Evolutionary conservation across 345 rosid species (phyloP), one percentile per base, ranked within the genome.

Genomic region (Pistacia integerrima): DNA sequence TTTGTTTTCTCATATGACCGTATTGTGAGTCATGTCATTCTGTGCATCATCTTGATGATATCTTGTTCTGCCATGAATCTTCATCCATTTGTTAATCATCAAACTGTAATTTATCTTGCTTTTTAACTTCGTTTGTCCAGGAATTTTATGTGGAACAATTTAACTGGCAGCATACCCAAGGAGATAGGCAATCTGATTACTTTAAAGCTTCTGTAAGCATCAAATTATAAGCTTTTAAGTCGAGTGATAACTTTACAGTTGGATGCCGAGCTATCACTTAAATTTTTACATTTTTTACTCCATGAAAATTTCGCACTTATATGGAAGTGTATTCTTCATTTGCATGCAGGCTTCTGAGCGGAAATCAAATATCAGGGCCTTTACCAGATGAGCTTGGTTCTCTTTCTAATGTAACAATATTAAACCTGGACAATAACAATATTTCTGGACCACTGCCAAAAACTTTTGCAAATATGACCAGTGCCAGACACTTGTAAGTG

Each of bases 61-160:
- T 41, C 46, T 41, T 6, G 46, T 6, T 7, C 9, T 41, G 46
- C 8, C 8, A 6, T 71, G 20, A 46, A 14, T 59, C 55, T 72
- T 16, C 30, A 44, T 13, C 22, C 56, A 38, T 70, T 36, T 70
- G 36, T 55, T 46, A 64, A 13, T 18, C 3, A 52, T 64, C 36
- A 48, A 55, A 25, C 4, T 52, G 51, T 51, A 16, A 22, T 10
- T 67, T 55, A 7, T 73, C 61, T 33, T 69, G 67, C 58, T 20
- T 33, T 55, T 12, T 74, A 25, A 38, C 41, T 30, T 59, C 8
- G 10, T 59, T 51, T 74, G 30, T 69, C 30, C 70, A 93, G 98
- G 89, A 93, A 92, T 83, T 89, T 95, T 82, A 95, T 93, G 99
- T 93, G 98, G 98, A 93, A 91, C 87, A 78, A 72, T 48, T 75